Evolutionary conservation across 2,329 filamentous ascomycete species (phyloP).

Genomic region (Fusarium illudens): DNA sequence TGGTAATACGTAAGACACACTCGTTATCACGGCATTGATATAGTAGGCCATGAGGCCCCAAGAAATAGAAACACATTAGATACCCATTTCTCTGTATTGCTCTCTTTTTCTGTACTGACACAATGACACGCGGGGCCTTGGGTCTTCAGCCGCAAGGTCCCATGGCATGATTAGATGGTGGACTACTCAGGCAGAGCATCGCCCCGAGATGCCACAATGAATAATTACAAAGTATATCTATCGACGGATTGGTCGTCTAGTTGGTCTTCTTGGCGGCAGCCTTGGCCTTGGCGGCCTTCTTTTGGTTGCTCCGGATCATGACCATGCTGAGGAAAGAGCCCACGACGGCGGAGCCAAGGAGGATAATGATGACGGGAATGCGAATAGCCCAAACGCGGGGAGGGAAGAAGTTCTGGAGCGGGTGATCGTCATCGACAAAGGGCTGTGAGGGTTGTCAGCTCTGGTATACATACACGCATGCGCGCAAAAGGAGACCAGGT

Average conservation of each 20-base stretch:
- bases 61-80: slow-evolving; percentile 49
- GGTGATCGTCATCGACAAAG: slow-evolving; percentile 95
- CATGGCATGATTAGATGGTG: slow-evolving; percentile 30
- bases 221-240: slow-evolving; percentile 36
- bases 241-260: slow-evolving; percentile 50
- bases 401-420: slow-evolving; percentile 93
- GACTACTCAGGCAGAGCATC: slow-evolving; percentile 16
- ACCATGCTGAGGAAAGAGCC: slow-evolving; percentile 95
- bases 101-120: slow-evolving; percentile 23
- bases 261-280: slow-evolving; percentile 88
- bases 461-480: neutral
- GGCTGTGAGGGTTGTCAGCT: slow-evolving; percentile 65
- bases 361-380: slow-evolving; percentile 94
- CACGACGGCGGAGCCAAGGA: slow-evolving; percentile 91
- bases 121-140: slow-evolving; percentile 2
- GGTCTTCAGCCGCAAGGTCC: neutral
- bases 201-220: slow-evolving; percentile 19
- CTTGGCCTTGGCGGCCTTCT: slow-evolving; percentile 95
- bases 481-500: neutral
- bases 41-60: slow-evolving; percentile 33
- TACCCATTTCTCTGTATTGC: slow-evolving; percentile 42
- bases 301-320: slow-evolving; percentile 98
- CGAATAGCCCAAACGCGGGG: slow-evolving; percentile 98
- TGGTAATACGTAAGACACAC: slow-evolving; percentile 41
- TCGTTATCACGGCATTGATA: slow-evolving; percentile 40